A percentile compares a stretch with the other conserved stretches of the same genome.
Conservation (phyloP, 352 stramenopile genomes). For the Saprolegnia diclina region DNA sequence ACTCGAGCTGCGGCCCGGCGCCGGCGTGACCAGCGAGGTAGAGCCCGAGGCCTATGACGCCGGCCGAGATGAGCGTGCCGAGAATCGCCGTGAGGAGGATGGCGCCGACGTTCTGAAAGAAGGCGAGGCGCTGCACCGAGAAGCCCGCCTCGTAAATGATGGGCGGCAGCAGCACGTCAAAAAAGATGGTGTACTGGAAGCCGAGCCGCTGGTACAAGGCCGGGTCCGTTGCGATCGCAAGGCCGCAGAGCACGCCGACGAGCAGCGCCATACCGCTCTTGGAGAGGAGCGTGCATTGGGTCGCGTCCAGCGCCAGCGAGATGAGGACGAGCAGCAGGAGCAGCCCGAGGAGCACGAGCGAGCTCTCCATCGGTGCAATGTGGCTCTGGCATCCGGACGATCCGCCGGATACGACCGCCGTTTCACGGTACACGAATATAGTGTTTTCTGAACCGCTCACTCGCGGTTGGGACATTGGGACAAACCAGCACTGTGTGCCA, state of each 20-base stretch:
- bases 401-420: too few species aligned
- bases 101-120: conserved; percentile 21
- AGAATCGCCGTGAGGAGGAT: conserved; percentile 7
- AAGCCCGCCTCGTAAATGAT: conserved; percentile 26
- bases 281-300: conserved; percentile 19
- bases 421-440: too few species aligned
- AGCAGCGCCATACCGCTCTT: conserved; percentile 22
- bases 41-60: conserved; percentile 9
- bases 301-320: neutral
- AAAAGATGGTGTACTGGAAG: conserved; percentile 15
- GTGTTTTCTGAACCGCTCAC: too few species aligned
- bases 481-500: too few species aligned
- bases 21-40: conserved; percentile 13
- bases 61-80: conserved; percentile 16
- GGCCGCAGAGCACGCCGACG: neutral
- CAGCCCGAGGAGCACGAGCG: conserved; percentile 1
- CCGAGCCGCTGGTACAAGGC: neutral
- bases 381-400: too few species aligned
- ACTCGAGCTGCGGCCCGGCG: conserved; percentile 32
- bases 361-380: neutral
- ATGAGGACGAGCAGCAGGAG: conserved; percentile 13
- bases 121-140: conserved; percentile 12
- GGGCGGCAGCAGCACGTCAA: conserved; percentile 15
- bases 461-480: too few species aligned
- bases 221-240: neutral